Percentiles rank a stretch among this genome's conserved stretches.
These are phyloP conservation scores for Aegilops bicornis DNA, from an alignment of 176 grass and related monocot species.

Conservation along the genomic window DNA sequence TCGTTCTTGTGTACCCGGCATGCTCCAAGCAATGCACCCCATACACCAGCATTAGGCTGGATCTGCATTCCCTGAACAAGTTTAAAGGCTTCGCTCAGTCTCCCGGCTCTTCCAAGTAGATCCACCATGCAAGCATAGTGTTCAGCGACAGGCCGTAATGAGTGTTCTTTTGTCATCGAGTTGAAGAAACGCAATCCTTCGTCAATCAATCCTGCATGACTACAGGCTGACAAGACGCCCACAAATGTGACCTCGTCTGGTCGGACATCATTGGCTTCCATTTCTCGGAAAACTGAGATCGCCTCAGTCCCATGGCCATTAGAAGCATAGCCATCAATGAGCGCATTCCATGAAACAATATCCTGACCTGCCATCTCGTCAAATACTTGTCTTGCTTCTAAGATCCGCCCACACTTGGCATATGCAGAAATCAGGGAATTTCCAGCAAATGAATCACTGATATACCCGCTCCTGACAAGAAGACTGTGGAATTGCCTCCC, in stretches of 20 bases:
- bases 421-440: constrained; percentile 58
- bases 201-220: constrained; percentile 41
- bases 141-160: constrained; percentile 44
- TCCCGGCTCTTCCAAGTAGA: constrained; percentile 58
- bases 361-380: constrained; percentile 47
- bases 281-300: constrained; percentile 45
- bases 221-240: constrained; percentile 52
- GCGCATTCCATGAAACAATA: constrained; percentile 63
- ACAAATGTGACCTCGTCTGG: constrained; percentile 60
- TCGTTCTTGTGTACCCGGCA: constrained; percentile 57
- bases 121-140: constrained; percentile 68
- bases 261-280: constrained; percentile 30
- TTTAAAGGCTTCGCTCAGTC: constrained; percentile 42
- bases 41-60: constrained; percentile 43
- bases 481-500: constrained; percentile 56
- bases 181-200: constrained; percentile 50
- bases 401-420: constrained; percentile 57
- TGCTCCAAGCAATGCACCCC: constrained; percentile 66
- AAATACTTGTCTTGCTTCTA: constrained; percentile 45
- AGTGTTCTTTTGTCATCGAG: constrained; percentile 39
- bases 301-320: constrained; percentile 42
- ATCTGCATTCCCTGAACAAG: constrained; percentile 55
- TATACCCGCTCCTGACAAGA: constrained; percentile 41
- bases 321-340: constrained; percentile 66
- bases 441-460: constrained; percentile 29